Evolutionary conservation across 2,329 filamentous ascomycete species (phyloP), one percentile per base, ranked within the genome.

Genomic region (Penicillium sp.): DNA sequence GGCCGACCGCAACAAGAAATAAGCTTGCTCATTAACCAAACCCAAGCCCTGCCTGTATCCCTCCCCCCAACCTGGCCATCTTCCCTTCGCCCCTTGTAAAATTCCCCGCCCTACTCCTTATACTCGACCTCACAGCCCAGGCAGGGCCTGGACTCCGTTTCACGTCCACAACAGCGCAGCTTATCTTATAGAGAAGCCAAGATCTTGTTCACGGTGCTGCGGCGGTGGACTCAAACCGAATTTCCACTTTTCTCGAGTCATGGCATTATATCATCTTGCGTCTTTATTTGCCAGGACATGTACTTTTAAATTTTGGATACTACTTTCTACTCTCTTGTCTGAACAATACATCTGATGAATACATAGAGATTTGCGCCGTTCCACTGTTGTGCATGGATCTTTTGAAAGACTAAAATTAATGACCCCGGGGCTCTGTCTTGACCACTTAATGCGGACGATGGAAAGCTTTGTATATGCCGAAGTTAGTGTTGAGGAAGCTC

Each of bases 1-100:
- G 75, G 84, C 83, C 46, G 87, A 86, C 62, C 85, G 83, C 75
- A 83, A 85, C 71, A 86, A 86, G 78, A 87, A 85, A 78, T 83
- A 75, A 75, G 59, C 54, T 27, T 50, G 36, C 24, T 55, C 37
- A 43, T 22, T 22, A 22, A 22, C 22, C 57, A 39, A 46, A 55
- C 24, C 50, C 36, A 47, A 40, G n/a, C 43, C 44, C 27, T 54
- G 50, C 58, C 55, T 60, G 52, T 44, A 22, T 22, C 22, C 22
- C 59, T 24, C 36, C 59, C 31, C 36, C 50, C 53, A 31, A 22
- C 46, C 56, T 54, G 57, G 58, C 59, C 61, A 53, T 22, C 56
- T 37, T 27, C 43, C 18, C 37, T 57, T 27, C 50, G 13, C 27
- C 22, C 6, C 46, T 36, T 60, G 54, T 60, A 56, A 36, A 44